Base-by-base conservation (phyloP, 345 rosid species). In the Noccaea bulbosa region DNA sequence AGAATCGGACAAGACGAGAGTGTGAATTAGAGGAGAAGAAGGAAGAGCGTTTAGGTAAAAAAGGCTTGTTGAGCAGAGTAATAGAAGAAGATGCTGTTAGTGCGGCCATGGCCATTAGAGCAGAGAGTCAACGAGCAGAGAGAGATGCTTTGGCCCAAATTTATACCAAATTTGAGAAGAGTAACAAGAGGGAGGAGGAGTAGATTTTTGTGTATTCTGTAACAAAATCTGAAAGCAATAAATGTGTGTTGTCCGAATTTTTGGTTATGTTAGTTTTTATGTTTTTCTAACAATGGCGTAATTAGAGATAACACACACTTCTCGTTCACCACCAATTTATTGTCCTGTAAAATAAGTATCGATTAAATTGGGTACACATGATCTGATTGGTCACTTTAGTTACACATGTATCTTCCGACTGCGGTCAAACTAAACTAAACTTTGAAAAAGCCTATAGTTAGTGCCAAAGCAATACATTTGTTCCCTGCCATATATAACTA, bases 51-150 rank as follows among this genome's bases (percentile, higher is more conserved):
- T 79, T 81, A 5, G 77, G 79, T 73, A 57, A 62, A 6, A 69
- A 24, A 37, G 77, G 58, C 32, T 77, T 78, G n/a, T 71, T 81
- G 45, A 81, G 78, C 24, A 60, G 72, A 56, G 52, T 72, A 11
- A 73, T 49, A 46, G 73, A 51, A 10, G 86, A 33, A 16, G 58
- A 54, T 4, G 87, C 73, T 75, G 73, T 51, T 52, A 62, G 51
- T 52, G 74, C 22, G 1, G 64, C 69, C 62, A 80, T 63, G 8
- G 86, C 86, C 87, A 81, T 84, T 65, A 20, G 68, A 74, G 52
- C 30, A 22, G 11, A 24, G 58, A 39, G 12, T 56, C 75, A 69
- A 69, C 65, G 58, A 69, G 20, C 51, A 44, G 51, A 38, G 62
- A 38, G 62, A 61, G 70, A 67, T 62, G 17, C 39, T 37, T 43